Conservation (phyloP, 768 basidiomycete species). For the Mycena amicta region DNA sequence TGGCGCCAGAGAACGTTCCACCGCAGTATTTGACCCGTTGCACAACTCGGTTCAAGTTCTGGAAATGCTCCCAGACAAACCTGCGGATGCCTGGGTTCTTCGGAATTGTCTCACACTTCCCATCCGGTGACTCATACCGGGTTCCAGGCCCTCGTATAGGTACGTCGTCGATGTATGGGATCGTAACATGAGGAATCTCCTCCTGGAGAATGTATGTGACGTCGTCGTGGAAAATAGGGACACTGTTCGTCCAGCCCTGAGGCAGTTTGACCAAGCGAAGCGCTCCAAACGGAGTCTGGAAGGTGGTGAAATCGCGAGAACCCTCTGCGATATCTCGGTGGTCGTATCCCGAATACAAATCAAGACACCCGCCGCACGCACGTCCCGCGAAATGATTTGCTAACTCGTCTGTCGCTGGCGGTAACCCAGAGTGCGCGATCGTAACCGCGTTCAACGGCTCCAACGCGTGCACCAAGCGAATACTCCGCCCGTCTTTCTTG, state of each 20-base stretch:
- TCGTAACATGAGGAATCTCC: conserved; percentile 29
- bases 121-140: conserved; percentile 21
- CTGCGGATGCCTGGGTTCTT: conserved; percentile 19
- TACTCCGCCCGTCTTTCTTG: conserved; percentile 7
- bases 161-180: conserved; percentile 34
- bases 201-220: conserved; percentile 28
- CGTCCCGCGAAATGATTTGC: conserved; percentile 19
- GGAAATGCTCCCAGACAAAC: conserved; percentile 20
- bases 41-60: conserved; percentile 17
- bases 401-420: conserved; percentile 16
- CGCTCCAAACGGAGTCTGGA: conserved; percentile 27
- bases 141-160: conserved; percentile 27
- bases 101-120: conserved; percentile 25
- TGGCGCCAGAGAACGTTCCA: conserved; percentile 29
- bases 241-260: conserved; percentile 36
- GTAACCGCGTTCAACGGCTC: conserved; percentile 22
- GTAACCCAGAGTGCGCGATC: conserved; percentile 18
- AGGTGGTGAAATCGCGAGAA: conserved; percentile 32
- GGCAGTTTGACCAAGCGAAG: conserved; percentile 26
- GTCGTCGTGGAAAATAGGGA: conserved; percentile 34
- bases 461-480: conserved; percentile 19
- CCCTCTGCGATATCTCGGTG: conserved; percentile 25
- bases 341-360: conserved; percentile 30
- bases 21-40: conserved; percentile 9
- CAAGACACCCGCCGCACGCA: conserved; percentile 23